Base-by-base conservation (phyloP, 768 basidiomycete genomes). In the Lentinus brumalis region DNA sequence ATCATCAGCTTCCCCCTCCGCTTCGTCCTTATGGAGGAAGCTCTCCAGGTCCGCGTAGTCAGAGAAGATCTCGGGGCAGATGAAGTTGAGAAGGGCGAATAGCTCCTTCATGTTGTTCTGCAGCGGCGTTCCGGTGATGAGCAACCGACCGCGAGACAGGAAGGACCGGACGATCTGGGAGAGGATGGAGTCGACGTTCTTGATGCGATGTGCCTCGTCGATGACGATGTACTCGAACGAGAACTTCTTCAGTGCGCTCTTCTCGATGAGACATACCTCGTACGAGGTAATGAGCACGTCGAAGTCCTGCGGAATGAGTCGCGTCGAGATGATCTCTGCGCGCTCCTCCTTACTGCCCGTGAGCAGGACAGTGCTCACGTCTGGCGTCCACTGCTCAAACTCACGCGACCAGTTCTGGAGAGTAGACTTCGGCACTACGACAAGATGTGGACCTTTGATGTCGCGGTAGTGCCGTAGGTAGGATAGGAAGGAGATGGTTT, bases 131-230 rank as follows among this genome's bases (percentile, higher is more conserved):
- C 96, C 97, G 2, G 96, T 99, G 67, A 99, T 98, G 55, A 99
- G 82, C 57, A 99, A 77, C 44, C 97, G 81, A 0, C 94, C 96
- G 32, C 96, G 85, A 45, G 91, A 92, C 68, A 85, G 83, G 76
- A 98, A 98, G 3, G 90, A 79, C 51, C 96, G 86, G 50, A 98
- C 94, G 69, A 99, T 98, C 75, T 97, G 94, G 15, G 89, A 88
- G 15, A 99, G 83, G 68, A 98, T 89, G 12, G 94, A 96, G 73
- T 98, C 94, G 66, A 96, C 95, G 72, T 98, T 98, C 79, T 98
- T 98, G 83, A 99, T 99, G 26, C 97, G 90, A 71, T 99, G 96
- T 0, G 96, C 96, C 76, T 99, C 96, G 76, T 99, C 96, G 69
- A 99, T 98, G 65, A 91, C 86, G 74, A 98, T 98, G 76, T 98